These are phyloP conservation scores for Salix dunnii DNA, from an alignment of 345 rosid species.

Conservation along the genomic window DNA sequence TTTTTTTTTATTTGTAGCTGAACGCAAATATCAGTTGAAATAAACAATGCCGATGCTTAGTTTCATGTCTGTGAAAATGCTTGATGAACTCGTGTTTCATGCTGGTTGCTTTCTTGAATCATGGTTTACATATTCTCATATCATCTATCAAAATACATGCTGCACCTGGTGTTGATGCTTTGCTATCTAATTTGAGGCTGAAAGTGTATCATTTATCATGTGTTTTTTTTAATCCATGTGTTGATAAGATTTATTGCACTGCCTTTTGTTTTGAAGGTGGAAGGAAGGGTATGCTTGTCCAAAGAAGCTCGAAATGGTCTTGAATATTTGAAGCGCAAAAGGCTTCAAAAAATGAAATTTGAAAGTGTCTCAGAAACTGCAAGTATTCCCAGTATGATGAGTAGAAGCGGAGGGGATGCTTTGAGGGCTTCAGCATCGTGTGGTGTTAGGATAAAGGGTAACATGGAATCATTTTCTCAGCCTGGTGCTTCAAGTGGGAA, in stretches of 20 bases:
- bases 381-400: conserved; percentile 42
- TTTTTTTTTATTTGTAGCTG: background rate
- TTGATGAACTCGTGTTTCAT: background rate
- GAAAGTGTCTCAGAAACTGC: conserved; percentile 39
- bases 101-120: background rate
- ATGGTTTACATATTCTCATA: background rate
- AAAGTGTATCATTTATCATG: background rate
- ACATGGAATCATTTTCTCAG: conserved; percentile 33
- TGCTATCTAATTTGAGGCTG: background rate
- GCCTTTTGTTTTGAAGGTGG: conserved; percentile 57
- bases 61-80: background rate
- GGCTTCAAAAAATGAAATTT: conserved; percentile 71
- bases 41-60: background rate
- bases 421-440: conserved; percentile 71
- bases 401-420: conserved; percentile 88
- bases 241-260: background rate
- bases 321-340: conserved; percentile 76
- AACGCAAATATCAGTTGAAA: background rate
- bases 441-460: conserved; percentile 66
- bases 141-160: background rate
- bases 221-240: background rate
- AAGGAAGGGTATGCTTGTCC: conserved; percentile 74
- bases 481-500: conserved; percentile 40
- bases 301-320: conserved; percentile 68
- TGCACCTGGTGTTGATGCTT: background rate